Base-by-base conservation (phyloP, 2,329 filamentous ascomycete species). In the Westerdykella sp. region DNA sequence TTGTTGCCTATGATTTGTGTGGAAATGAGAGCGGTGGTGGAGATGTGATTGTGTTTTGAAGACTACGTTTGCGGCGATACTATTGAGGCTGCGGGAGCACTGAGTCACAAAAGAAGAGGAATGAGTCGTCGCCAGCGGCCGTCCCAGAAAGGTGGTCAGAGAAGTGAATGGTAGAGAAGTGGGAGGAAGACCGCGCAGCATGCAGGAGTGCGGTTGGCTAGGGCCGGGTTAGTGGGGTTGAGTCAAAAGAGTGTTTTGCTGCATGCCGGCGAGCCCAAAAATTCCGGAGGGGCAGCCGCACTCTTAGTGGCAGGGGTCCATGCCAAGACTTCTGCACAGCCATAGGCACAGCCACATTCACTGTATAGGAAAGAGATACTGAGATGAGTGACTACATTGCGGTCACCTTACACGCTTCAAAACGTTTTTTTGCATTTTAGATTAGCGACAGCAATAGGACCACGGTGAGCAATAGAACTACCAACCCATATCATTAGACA, bases 41-140 rank as follows among this genome's bases (percentile, higher is more conserved):
- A 44, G 47, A 18, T 23, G 32, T 41, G 25, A 40, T 15, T 38
- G 37, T 44, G 51, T 21, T 31, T 39, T 31, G 23, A 40, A 43
- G 39, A 32, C 36, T 28, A n/a, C 28, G 44, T 38, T 34, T 45
- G 40, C 16, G 48, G 45, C 28, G 40, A 32, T 41, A 43, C 11
- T 15, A 15, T 34, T 34, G 25, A 34, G 14, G 38, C 37, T 34
- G 39, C 30, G 34, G 42, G 37, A 16, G 37, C 40, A 37, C 32
- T 59, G 61, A 64, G 58, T 60, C 63, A 65, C 32, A 35, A 18
- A 59, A 45, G 40, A 44, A 49, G 42, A 34, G 46, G 18, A 39
- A 37, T 51, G 55, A 60, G 63, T 65, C 60, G 57, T 35, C 32
- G 43, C 59, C 61, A 60, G 57, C 59, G 53, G 61, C 53, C 60